A percentile compares a stretch with the other conserved stretches of the same genome.
Conservation (phyloP, 257 asterid species). For the Verbascum thapsus region DNA sequence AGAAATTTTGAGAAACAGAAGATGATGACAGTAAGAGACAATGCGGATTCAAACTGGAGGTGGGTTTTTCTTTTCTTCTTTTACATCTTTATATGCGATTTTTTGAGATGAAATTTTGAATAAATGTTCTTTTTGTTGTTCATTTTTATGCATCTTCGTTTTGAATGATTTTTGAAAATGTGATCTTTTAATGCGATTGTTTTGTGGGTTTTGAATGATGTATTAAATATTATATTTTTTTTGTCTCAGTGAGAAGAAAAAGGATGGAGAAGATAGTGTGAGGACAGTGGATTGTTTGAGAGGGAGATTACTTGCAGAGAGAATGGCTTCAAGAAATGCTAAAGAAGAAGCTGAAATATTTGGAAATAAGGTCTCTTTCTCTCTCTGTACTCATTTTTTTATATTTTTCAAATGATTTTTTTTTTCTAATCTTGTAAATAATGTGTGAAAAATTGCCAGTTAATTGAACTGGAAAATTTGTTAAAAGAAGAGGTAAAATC, state of each 20-base stretch:
- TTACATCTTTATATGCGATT: not conserved
- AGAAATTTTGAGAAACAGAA: conserved; percentile 9
- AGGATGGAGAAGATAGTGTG: conserved; percentile 57
- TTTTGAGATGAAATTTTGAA: no score
- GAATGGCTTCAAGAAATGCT: conserved; percentile 73
- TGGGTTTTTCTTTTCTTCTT: conserved; percentile 12
- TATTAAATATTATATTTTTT: not conserved
- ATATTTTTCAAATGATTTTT: no score
- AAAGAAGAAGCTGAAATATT: conserved; percentile 53
- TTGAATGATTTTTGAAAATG: no score
- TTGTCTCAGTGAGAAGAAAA: conserved; percentile 35
- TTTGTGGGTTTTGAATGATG: conserved; percentile 1
- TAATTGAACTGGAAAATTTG: conserved; percentile 62
- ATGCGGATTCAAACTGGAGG: conserved; percentile 37
- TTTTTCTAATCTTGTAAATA: no score
- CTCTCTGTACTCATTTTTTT: not conserved
- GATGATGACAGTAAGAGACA: conserved; percentile 39
- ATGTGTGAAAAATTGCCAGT: conserved; percentile 38
- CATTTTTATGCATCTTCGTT: not conserved
- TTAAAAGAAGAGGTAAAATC: conserved; percentile 70
- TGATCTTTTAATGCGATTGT: no score
- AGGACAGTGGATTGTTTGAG: conserved; percentile 80
- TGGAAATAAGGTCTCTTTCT: conserved; percentile 53
- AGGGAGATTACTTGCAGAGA: conserved; percentile 88
- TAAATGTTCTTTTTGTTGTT: no score